Evolutionary conservation across 108 stramenopile species (phyloP).

Genomic region (Nannochloropsis salina): DNA sequence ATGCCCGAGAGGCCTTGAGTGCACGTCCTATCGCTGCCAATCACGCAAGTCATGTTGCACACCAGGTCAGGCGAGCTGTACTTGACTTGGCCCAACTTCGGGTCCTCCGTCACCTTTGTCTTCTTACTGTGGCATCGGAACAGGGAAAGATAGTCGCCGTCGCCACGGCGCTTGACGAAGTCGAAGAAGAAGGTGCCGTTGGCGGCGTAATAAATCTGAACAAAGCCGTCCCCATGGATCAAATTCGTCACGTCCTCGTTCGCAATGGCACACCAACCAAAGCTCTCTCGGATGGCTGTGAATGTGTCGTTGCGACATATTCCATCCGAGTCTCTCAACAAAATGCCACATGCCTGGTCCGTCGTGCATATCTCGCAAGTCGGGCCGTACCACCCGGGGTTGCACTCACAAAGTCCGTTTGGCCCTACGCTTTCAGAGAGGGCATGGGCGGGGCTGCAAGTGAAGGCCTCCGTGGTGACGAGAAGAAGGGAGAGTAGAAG

Average conservation of each 20-base stretch:
- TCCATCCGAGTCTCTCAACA: slow-evolving; percentile 5
- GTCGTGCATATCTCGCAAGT: background rate
- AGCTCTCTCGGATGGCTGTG: slow-evolving; percentile 16
- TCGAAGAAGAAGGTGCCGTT: background rate
- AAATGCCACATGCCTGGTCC: background rate
- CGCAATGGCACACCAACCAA: background rate
- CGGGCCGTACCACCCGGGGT: background rate
- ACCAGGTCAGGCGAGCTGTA: background rate
- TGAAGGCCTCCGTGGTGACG: background rate
- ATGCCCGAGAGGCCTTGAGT: background rate
- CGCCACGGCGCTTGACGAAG: background rate
- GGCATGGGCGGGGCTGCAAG: background rate
- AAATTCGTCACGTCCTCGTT: slow-evolving; percentile 14
- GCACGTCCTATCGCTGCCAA: background rate
- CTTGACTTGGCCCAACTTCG: background rate
- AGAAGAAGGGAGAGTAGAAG: background rate
- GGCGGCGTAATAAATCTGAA: background rate
- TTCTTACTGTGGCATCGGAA: background rate
- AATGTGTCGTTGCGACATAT: background rate
- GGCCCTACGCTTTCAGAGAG: background rate
- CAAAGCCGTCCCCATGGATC: background rate
- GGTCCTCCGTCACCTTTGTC: slow-evolving; percentile 15
- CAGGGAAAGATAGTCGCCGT: background rate
- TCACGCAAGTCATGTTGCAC: background rate
- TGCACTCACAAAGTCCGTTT: background rate